Conservation (phyloP, 495 filamentous ascomycete genomes). For the Corynascus novoguineensis region DNA sequence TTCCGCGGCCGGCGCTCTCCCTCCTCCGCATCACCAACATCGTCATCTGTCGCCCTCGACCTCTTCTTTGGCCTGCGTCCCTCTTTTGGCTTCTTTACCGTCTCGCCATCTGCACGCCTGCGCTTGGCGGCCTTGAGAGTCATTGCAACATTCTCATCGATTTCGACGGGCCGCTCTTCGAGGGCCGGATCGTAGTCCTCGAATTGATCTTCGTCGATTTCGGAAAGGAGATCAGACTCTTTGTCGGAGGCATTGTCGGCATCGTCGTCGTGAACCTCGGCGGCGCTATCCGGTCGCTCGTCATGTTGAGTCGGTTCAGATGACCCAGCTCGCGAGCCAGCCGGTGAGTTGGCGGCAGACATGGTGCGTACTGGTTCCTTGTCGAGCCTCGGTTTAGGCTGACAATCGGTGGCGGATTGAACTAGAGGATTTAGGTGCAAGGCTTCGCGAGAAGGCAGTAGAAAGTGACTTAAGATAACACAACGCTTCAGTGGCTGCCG, state of each 20-base stretch:
- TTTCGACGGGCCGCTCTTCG: constrained; percentile 72
- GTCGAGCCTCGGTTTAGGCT: neutral
- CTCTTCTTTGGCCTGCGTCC: constrained; percentile 72
- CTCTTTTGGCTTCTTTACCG: constrained; percentile 67
- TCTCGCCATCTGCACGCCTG: constrained; percentile 60
- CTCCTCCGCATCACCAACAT: constrained; percentile 51
- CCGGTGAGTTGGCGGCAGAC: constrained; percentile 34
- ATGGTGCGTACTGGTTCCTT: constrained; percentile 32
- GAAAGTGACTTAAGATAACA: neutral
- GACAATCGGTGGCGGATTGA: neutral
- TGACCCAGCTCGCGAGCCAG: constrained; percentile 11
- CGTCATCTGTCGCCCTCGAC: constrained; percentile 48
- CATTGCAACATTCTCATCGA: constrained; percentile 79
- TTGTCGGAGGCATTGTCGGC: constrained; percentile 56
- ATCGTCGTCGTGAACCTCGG: constrained; percentile 30
- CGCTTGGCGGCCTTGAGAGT: constrained; percentile 71
- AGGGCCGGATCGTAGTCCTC: constrained; percentile 80
- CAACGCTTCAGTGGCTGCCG: neutral
- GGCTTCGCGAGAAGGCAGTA: neutral
- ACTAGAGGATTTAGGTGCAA: neutral
- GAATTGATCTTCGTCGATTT: constrained; percentile 93
- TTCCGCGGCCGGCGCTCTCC: constrained; percentile 46
- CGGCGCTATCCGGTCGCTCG: constrained; percentile 13
- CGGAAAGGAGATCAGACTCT: constrained; percentile 77
- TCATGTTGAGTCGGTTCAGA: constrained; percentile 25